phyloP scores from a whole-genome alignment of 257 asterid species.

The Cordia subcordata region DNA sequence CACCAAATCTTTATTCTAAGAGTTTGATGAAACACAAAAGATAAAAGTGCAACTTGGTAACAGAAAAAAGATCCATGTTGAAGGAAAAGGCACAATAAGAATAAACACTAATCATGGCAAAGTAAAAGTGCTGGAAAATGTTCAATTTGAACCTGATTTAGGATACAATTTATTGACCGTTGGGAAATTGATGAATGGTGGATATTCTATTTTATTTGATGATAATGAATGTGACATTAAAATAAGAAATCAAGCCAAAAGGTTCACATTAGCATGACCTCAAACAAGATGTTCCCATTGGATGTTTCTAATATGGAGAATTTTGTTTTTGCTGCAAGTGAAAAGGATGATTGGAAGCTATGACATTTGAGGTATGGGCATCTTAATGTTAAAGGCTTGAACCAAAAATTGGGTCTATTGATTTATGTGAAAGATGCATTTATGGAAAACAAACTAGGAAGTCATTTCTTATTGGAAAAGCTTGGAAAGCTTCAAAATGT shows the following conservation, averaged over 20 bases:
- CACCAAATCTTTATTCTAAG: not conserved
- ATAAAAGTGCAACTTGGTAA: not conserved
- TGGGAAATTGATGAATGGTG: conserved; percentile 11
- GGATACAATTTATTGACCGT: conserved; percentile 15
- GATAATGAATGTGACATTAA: conserved; percentile 1
- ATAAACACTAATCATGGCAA: not conserved
- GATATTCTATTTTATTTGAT: not conserved
- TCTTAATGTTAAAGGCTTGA: conserved; percentile 1
- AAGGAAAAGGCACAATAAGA: not conserved
- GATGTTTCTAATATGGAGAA: not conserved
- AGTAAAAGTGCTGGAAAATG: conserved; percentile 1
- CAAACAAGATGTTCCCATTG: conserved; percentile 6
- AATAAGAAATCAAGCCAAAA: not conserved
- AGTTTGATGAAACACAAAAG: conserved; percentile 3
- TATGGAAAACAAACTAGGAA: conserved; percentile 1
- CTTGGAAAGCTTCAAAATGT: not conserved
- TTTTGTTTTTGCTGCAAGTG: not conserved
- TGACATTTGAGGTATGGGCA: conserved; percentile 19
- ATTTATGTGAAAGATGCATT: conserved; percentile 1
- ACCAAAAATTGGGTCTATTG: not conserved
- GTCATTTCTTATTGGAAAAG: not conserved
- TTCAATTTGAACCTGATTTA: conserved; percentile 7
- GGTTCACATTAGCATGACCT: not conserved
- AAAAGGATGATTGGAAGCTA: not conserved
- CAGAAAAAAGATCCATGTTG: not conserved